These are phyloP conservation scores for Aphanomyces stellatus DNA, from an alignment of 352 stramenopile genomes.

Conservation along the genomic window DNA sequence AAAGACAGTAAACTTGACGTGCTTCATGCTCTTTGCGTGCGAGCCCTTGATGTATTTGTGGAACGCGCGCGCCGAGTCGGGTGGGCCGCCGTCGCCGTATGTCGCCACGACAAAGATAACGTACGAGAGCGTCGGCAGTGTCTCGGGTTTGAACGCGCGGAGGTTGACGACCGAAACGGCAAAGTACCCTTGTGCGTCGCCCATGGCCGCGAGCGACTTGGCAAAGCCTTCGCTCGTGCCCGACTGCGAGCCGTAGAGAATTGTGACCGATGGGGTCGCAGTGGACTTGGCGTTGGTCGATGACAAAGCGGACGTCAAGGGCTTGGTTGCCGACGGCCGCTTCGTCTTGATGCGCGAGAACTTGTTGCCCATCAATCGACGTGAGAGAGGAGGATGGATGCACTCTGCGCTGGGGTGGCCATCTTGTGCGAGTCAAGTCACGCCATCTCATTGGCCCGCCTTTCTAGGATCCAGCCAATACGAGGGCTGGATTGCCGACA, in stretches of 20 bases:
- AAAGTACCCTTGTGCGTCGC: conserved; percentile 75
- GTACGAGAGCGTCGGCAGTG: conserved; percentile 23
- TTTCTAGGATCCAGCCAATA: too few species aligned
- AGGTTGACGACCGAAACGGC: conserved; percentile 86
- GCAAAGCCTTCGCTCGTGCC: conserved; percentile 96
- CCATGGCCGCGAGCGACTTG: conserved; percentile 88
- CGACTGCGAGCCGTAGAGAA: conserved; percentile 97
- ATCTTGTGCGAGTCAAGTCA: too few species aligned
- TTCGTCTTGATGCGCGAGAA: too few species aligned
- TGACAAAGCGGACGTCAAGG: too few species aligned
- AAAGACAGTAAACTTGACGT: conserved; percentile 90
- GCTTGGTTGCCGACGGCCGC: too few species aligned
- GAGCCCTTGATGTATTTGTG: conserved; percentile 83
- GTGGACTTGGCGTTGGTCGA: too few species aligned
- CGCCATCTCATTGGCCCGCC: too few species aligned
- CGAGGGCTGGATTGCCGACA: too few species aligned
- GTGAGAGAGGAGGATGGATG: too few species aligned
- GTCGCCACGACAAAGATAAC: conserved; percentile 95
- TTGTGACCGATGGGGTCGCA: too few species aligned
- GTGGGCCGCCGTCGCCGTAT: conserved; percentile 97
- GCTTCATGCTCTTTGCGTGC: conserved; percentile 28
- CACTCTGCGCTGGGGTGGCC: too few species aligned
- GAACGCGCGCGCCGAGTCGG: conserved; percentile 94
- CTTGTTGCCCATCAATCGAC: too few species aligned
- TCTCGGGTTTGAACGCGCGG: conserved; percentile 32